Conservation (phyloP, 1,139 yeast species). For the Geotrichum europaeum region DNA sequence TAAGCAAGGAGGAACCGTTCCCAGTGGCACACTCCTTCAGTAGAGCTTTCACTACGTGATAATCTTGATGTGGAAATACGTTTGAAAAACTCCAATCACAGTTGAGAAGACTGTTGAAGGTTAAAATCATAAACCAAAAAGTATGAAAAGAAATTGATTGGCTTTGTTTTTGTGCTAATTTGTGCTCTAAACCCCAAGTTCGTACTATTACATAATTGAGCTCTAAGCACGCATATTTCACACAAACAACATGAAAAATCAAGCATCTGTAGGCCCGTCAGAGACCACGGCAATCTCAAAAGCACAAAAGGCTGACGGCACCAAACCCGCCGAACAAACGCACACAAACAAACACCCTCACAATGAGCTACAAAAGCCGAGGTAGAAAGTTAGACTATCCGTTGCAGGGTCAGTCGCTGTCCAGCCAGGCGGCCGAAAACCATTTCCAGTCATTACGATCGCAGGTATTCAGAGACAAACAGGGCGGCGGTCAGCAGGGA, state of each 20-base stretch:
- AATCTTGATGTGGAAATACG: no score
- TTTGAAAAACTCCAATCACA: no score
- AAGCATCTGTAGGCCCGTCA: background rate
- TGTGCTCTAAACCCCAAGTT: background rate
- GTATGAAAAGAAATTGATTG: no score
- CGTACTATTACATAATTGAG: background rate
- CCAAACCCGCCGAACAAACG: background rate
- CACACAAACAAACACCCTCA: background rate
- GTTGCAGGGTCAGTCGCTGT: constrained; percentile 6
- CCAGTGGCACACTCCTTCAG: no score
- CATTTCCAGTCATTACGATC: constrained; percentile 12
- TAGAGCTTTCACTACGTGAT: no score
- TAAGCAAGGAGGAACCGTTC: no score
- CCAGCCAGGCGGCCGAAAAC: constrained; percentile 8
- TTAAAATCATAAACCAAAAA: no score
- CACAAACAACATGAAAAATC: background rate
- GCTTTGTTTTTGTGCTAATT: background rate
- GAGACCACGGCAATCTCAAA: background rate
- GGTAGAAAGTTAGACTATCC: constrained; percentile 1
- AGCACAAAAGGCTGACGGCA: background rate
- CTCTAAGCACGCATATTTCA: background rate
- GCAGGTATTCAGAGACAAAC: constrained; percentile 5
- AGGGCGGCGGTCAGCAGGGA: constrained; percentile 1
- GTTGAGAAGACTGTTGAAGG: no score
- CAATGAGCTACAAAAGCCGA: background rate